Evolutionary conservation across 1,139 yeast genomes (phyloP).

Genomic region (Saccharomyces pastorianus): DNA sequence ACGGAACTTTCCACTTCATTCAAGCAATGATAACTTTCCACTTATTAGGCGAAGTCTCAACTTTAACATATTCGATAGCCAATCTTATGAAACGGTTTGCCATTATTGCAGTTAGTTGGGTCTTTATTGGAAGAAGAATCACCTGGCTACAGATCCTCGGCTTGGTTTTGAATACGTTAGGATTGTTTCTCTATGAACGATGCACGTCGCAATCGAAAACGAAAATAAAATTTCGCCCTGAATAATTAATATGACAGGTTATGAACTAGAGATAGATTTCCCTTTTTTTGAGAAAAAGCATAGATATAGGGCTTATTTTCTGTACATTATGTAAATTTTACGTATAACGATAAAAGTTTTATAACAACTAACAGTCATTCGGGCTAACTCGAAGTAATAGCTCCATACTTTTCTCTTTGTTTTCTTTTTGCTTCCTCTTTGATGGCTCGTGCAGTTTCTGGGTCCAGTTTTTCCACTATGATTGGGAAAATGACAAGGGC

Average conservation of each 20-base stretch:
- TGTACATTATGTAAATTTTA: background rate
- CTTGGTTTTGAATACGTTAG: constrained; percentile 23
- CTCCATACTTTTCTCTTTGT: constrained; percentile 22
- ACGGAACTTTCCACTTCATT: constrained; percentile 77
- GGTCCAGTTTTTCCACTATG: constrained; percentile 34
- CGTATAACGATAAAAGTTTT: background rate
- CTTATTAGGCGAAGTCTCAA: constrained; percentile 79
- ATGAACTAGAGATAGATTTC: background rate
- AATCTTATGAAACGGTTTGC: constrained; percentile 82
- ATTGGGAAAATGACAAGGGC: constrained; percentile 29
- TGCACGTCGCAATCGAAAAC: constrained; percentile 12
- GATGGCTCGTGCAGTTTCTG: constrained; percentile 33
- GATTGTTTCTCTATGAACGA: constrained; percentile 27
- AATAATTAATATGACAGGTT: constrained; percentile 2
- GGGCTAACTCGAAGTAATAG: constrained; percentile 5
- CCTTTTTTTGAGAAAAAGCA: background rate
- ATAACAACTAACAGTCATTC: background rate
- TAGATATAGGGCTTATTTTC: background rate
- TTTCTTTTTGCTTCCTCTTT: constrained; percentile 28
- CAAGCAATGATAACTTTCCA: constrained; percentile 89
- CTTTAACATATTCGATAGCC: constrained; percentile 89
- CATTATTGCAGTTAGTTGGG: constrained; percentile 65
- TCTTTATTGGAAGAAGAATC: constrained; percentile 18
- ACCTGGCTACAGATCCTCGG: constrained; percentile 23
- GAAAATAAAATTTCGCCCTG: constrained; percentile 8